These are phyloP conservation scores for Teratosphaeria epicoccoides DNA, from an alignment of 2,329 filamentous ascomycete genomes.

Conservation along the genomic window DNA sequence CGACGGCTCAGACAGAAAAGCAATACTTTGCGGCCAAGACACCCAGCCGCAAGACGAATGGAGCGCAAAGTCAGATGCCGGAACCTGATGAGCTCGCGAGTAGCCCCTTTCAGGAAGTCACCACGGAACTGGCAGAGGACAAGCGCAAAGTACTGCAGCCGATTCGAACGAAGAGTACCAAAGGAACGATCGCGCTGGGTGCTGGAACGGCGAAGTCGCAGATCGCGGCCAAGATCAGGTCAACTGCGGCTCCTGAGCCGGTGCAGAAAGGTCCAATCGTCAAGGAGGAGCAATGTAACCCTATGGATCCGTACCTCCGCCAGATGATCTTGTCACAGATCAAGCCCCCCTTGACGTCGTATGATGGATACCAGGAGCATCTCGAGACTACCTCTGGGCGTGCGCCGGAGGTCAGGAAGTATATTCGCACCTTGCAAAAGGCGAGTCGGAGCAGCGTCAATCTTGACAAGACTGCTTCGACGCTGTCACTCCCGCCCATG, in stretches of 20 bases:
- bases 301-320: slow-evolving; percentile 66
- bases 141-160: slow-evolving; percentile 41
- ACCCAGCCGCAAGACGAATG: slow-evolving; percentile 50
- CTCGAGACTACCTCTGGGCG: slow-evolving; percentile 52
- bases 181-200: slow-evolving; percentile 30
- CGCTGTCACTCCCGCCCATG: slow-evolving; percentile 49
- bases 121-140: slow-evolving; percentile 38
- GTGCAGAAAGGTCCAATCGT: slow-evolving; percentile 61
- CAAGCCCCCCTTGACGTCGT: slow-evolving; percentile 61
- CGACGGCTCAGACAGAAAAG: slow-evolving; percentile 43
- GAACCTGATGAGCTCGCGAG: slow-evolving; percentile 42
- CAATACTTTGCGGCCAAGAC: slow-evolving; percentile 57
- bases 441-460: slow-evolving; percentile 41
- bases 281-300: slow-evolving; percentile 76
- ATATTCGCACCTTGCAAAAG: slow-evolving; percentile 56
- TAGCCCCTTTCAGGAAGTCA: slow-evolving; percentile 62
- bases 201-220: slow-evolving; percentile 24
- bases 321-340: slow-evolving; percentile 63
- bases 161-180: slow-evolving; percentile 38
- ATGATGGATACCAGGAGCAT: slow-evolving; percentile 71
- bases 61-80: slow-evolving; percentile 3
- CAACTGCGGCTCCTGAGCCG: slow-evolving; percentile 28
- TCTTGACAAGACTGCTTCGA: slow-evolving; percentile 50
- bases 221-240: slow-evolving; percentile 18
- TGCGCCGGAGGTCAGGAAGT: slow-evolving; percentile 69